Conservation (phyloP, 345 rosid genomes). For the Syzygium oleosum region DNA sequence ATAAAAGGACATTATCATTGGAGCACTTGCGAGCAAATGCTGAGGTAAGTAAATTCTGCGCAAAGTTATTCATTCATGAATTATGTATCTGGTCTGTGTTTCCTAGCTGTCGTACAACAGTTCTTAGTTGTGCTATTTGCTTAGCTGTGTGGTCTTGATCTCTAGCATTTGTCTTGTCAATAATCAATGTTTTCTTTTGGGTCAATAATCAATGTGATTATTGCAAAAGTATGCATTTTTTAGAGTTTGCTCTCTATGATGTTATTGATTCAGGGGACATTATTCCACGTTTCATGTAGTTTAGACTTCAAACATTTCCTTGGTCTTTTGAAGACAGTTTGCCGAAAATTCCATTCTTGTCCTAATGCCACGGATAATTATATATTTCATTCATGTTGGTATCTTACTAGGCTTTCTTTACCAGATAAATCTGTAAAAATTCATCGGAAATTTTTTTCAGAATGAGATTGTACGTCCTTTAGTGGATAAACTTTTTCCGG, state of each 20-base stretch:
- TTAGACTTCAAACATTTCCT: neutral
- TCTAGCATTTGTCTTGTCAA: neutral
- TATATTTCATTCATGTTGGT: neutral
- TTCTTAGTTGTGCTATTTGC: neutral
- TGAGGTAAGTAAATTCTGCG: conserved; percentile 25
- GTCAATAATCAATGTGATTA: neutral
- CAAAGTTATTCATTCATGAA: neutral
- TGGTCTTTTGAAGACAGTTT: neutral
- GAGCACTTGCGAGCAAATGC: conserved; percentile 6
- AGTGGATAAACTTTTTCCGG: too few species aligned
- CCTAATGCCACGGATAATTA: neutral
- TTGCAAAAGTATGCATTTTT: neutral
- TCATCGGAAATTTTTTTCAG: neutral
- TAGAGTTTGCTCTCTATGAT: neutral
- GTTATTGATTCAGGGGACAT: neutral
- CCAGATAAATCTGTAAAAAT: neutral
- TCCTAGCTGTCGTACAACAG: neutral
- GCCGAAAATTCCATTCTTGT: neutral
- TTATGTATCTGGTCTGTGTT: neutral
- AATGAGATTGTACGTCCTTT: neutral
- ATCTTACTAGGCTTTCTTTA: neutral
- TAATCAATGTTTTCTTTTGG: neutral
- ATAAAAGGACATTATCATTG: conserved; percentile 17
- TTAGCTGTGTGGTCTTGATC: neutral
- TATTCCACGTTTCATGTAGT: neutral